Conservation (phyloP, 1,284 basidiomycete genomes). For the Trichosporon ovoides region DNA sequence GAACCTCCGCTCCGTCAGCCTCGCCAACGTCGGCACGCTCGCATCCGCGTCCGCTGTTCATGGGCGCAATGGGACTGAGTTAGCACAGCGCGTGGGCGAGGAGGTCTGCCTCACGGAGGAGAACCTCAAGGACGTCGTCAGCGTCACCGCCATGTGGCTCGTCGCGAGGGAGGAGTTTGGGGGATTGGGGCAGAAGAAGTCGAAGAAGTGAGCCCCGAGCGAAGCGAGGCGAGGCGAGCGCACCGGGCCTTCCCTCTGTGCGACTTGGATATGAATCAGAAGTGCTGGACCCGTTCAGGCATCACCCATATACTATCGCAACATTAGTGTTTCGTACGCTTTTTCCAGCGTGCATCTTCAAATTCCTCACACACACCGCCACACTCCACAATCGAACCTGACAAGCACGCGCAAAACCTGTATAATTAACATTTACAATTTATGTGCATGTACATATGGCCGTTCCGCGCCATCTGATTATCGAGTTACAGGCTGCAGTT, state of each 20-base stretch:
- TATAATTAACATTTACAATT: conserved; percentile 6
- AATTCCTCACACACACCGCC: background rate
- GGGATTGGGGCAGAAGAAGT: conserved; percentile 66
- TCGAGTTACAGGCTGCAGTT: no score
- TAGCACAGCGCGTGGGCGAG: conserved; percentile 32
- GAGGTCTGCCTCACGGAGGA: conserved; percentile 71
- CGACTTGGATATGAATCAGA: no score
- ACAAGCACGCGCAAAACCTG: background rate
- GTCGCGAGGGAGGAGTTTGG: conserved; percentile 88
- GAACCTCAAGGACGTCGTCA: conserved; percentile 89
- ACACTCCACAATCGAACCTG: background rate
- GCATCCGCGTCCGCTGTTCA: background rate
- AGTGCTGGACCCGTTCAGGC: no score
- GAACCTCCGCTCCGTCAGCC: conserved; percentile 65
- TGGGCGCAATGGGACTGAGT: conserved; percentile 7
- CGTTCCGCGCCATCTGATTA: background rate
- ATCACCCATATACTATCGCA: no score
- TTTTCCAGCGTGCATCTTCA: background rate
- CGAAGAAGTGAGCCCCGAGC: conserved; percentile 6
- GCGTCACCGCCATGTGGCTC: conserved; percentile 83
- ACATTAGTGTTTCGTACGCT: background rate
- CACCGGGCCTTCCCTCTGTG: no score
- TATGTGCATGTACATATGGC: conserved; percentile 4
- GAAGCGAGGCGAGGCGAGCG: background rate
- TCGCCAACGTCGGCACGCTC: conserved; percentile 21